Base-by-base conservation (phyloP, 176 grass and related monocot species). In the Olyra latifolia region DNA sequence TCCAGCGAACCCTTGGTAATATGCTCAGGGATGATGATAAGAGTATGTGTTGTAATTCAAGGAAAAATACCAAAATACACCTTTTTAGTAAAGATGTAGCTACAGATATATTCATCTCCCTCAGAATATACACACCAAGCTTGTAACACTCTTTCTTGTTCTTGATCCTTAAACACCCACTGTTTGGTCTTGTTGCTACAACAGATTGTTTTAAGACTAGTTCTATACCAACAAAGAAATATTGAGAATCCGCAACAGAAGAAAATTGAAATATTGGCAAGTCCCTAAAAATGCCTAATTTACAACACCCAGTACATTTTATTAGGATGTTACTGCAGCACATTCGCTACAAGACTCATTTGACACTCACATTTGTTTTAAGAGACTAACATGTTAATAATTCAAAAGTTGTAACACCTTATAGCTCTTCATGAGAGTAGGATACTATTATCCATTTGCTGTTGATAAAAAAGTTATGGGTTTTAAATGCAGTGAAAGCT, bases 281-380 rank as follows among this genome's bases (percentile, higher is more conserved):
- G 15, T 74, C 25, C 74, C 53, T 15, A 15, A 44, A 25, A 54
- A 9, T 6, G 43, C 20, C 9, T 61, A 49, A 24, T 47, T 63
- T 32, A 43, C 8, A 50, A 39, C n/a, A 77, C 42, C 17, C 20
- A 15, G 10, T 43, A 22, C 14, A 38, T 76, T 19, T 14, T 32
- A 38, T 77, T 35, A 46, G 38, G 14, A 77, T n/a, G 13, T 25
- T 62, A 71, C 25, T 46, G 35, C 35, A 24, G 4, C 20, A 24
- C 15, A 55, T n/a, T 23, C 65, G 53, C 56, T 29, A 87, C 30
- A 38, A 48, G 29, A 6, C 47, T 72, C 72, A 78, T 72, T 72
- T 57, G 29, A 60, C 56, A 46, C 11, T 58, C n/a, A 30, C 30
- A 77, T 63, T 45, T 27, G 14, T 77, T 77, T 62, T 14, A 77